Conservation (phyloP, 1,139 yeast genomes). For the Saccharomyces hybrid region DNA sequence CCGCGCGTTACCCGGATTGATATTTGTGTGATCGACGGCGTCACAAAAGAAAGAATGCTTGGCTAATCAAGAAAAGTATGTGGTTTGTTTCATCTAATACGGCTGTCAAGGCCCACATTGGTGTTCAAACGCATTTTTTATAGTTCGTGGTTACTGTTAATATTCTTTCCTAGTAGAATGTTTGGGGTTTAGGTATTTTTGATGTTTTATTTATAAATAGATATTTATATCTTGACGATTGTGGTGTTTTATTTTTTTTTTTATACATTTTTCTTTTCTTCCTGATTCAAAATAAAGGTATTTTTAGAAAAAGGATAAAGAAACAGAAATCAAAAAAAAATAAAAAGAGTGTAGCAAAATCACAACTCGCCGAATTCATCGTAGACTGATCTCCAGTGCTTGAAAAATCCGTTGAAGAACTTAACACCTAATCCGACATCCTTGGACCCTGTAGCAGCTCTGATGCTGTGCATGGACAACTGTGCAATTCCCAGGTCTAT, state of each 20-base stretch:
- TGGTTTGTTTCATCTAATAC: not conserved
- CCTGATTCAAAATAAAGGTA: not conserved
- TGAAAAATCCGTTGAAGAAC: constrained; percentile 57
- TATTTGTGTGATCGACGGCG: not conserved
- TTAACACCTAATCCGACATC: constrained; percentile 63
- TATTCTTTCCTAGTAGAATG: not conserved
- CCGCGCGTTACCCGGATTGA: not conserved
- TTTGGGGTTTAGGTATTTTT: not conserved
- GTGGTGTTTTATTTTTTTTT: not conserved
- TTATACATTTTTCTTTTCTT: not conserved
- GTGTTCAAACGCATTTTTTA: not conserved
- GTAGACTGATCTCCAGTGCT: constrained; percentile 48
- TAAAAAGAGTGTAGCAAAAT: not conserved
- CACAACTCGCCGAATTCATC: constrained; percentile 40
- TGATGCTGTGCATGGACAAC: constrained; percentile 72
- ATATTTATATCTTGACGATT: not conserved
- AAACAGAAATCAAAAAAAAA: not conserved
- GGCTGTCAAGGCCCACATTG: not conserved
- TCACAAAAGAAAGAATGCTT: not conserved
- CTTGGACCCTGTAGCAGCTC: constrained; percentile 65
- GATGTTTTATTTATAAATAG: not conserved
- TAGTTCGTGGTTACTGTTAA: no score
- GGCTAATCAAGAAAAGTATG: not conserved
- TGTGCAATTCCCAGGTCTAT: constrained; percentile 75
- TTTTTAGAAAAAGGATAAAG: not conserved